Evolutionary conservation across 2,329 filamentous ascomycete genomes (phyloP).

Genomic region (Pseudophaeomoniella oleicola): DNA sequence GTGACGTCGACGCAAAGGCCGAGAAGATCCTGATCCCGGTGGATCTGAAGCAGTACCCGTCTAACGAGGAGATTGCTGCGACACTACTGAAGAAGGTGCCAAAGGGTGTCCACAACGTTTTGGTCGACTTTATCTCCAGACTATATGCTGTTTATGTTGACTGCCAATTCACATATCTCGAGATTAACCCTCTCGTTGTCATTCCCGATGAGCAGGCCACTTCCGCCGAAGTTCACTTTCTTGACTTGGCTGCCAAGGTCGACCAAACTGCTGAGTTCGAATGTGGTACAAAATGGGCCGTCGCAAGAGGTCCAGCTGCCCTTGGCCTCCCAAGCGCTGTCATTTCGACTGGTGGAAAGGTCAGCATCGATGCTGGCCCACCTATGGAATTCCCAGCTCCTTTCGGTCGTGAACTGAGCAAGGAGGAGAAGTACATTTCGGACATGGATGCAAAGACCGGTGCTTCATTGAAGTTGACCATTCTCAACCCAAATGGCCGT

Average conservation of each 20-base stretch:
- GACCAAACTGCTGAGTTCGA: conserved; percentile 99
- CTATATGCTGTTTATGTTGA: conserved; percentile 98
- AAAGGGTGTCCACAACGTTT: conserved; percentile 88
- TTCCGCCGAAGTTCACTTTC: conserved; percentile 90
- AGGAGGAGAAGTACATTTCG: conserved; percentile 98
- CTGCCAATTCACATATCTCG: conserved; percentile 99
- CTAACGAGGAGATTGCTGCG: conserved; percentile 81
- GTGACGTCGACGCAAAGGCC: conserved; percentile 96
- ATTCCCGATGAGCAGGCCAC: conserved; percentile 88
- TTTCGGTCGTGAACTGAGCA: conserved; percentile 94
- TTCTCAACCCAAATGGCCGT: conserved; percentile 80
- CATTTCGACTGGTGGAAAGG: conserved; percentile 52
- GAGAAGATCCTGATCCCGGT: conserved; percentile 98
- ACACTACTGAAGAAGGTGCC: conserved; percentile 85
- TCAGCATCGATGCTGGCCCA: conserved; percentile 89
- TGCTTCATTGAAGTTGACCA: conserved; percentile 94
- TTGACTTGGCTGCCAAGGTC: conserved; percentile 95
- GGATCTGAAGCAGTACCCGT: conserved; percentile 85
- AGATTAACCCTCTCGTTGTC: conserved; percentile 98
- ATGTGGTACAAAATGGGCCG: conserved; percentile 97
- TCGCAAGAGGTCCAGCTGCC: conserved; percentile 79
- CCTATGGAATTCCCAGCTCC: conserved; percentile 98
- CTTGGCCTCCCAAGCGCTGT: conserved; percentile 67
- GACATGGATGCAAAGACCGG: conserved; percentile 99
- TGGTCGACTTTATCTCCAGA: conserved; percentile 97